These are phyloP conservation scores for Mortierella sp. DNA, from an alignment of 371 early-diverging fungal genomes.

Conservation along the genomic window DNA sequence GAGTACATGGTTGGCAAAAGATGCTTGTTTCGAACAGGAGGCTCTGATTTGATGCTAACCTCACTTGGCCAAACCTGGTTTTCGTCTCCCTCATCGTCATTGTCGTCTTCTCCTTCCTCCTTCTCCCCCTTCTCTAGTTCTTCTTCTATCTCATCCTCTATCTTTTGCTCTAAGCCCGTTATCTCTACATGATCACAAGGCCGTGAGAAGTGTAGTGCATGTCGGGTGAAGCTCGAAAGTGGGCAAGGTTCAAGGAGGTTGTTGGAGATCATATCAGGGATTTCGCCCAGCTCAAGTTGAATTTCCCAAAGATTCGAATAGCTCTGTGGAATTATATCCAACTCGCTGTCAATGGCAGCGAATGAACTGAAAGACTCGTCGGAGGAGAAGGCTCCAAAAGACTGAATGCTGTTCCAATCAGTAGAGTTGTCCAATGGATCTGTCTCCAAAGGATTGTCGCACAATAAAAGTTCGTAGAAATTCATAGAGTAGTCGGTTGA, in stretches of 20 bases:
- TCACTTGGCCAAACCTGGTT: constrained; percentile 3
- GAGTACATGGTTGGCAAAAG: neutral
- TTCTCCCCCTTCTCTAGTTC: neutral
- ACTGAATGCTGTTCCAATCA: neutral
- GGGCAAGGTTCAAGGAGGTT: constrained; percentile 33
- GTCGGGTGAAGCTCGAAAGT: neutral
- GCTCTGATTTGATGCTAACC: constrained; percentile 14
- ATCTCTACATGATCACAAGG: neutral
- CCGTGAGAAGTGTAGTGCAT: neutral
- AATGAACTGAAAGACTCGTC: constrained; percentile 1
- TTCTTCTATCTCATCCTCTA: constrained; percentile 4
- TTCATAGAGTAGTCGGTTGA: neutral
- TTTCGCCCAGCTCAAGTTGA: constrained; percentile 39
- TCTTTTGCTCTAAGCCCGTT: neutral
- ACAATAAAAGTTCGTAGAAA: neutral
- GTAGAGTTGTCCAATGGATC: neutral
- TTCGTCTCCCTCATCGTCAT: constrained; percentile 5
- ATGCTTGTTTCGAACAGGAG: constrained; percentile 2
- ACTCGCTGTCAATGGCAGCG: neutral
- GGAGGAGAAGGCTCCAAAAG: neutral
- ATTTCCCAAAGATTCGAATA: constrained; percentile 40
- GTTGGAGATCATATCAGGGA: constrained; percentile 40
- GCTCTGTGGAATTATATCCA: neutral
- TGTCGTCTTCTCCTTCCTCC: constrained; percentile 3
- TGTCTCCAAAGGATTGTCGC: neutral